Percentiles rank a stretch among this genome's conserved stretches.
Evolutionary conservation across 1,284 basidiomycete species (phyloP).

Genomic region (Cutaneotrichosporon cyanovorans): DNA sequence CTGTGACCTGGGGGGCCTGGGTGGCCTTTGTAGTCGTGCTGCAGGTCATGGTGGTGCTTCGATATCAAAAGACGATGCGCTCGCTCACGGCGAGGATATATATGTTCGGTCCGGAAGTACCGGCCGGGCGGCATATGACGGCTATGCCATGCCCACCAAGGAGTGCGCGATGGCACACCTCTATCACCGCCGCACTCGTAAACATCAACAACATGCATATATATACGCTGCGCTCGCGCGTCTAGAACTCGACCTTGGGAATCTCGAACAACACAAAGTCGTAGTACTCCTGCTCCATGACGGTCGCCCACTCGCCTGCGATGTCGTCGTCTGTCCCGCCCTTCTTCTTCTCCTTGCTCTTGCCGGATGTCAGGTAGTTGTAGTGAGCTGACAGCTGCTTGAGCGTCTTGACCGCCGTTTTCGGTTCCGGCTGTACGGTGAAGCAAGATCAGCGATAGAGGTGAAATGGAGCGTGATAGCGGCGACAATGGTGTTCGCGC

Average conservation of each 20-base stretch:
- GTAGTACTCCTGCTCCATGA: conserved; percentile 89
- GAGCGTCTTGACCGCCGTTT: conserved; percentile 72
- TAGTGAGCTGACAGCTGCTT: conserved; percentile 67
- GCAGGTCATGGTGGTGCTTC: conserved; percentile 17
- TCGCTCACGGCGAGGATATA: too few species aligned
- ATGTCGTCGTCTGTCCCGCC: conserved; percentile 49
- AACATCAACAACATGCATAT: conserved; percentile 12
- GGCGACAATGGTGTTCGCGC: too few species aligned
- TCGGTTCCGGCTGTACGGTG: conserved; percentile 77
- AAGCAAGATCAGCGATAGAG: not conserved
- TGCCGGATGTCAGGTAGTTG: conserved; percentile 55
- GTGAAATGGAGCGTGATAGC: not conserved
- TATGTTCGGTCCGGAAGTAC: too few species aligned
- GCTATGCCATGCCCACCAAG: too few species aligned
- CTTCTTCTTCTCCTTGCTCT: conserved; percentile 37
- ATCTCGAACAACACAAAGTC: conserved; percentile 79
- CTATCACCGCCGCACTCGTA: too few species aligned
- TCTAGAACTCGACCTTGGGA: conserved; percentile 37
- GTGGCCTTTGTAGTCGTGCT: conserved; percentile 25
- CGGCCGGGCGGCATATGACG: too few species aligned
- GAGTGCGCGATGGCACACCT: too few species aligned
- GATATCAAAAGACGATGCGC: not conserved
- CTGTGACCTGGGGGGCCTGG: conserved; percentile 31
- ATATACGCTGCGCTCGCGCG: not conserved
- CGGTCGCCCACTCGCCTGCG: conserved; percentile 75